phyloP scores from a whole-genome alignment of 2,329 filamentous ascomycete genomes.

The Aspergillus intermedius region DNA sequence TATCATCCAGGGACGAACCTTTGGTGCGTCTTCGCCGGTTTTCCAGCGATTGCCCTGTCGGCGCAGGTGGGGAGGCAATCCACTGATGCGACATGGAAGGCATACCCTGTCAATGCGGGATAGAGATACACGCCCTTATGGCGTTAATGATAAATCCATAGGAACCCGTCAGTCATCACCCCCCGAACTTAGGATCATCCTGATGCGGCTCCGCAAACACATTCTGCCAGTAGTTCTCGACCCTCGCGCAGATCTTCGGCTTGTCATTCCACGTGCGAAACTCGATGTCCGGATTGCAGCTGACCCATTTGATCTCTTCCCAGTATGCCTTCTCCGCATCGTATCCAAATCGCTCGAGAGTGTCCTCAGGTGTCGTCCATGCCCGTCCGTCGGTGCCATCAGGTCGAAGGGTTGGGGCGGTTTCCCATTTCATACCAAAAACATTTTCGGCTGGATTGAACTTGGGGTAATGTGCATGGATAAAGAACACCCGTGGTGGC shows the following conservation, averaged over 20 bases:
- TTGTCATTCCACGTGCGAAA: conserved; percentile 32
- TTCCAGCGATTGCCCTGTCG: no score
- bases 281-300: conserved; percentile 29
- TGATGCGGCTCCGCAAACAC: conserved; percentile 29
- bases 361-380: conserved; percentile 30
- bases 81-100: no score
- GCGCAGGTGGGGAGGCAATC: no score
- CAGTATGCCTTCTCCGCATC: conserved; percentile 35
- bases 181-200: conserved; percentile 26
- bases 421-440: conserved; percentile 34
- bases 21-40: no score
- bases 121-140: not conserved
- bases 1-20: no score
- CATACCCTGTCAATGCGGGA: not conserved
- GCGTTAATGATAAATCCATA: not conserved
- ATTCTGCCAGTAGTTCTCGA: conserved; percentile 29
- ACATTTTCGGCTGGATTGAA: conserved; percentile 35
- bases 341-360: conserved; percentile 31
- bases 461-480: conserved; percentile 39
- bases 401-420: conserved; percentile 28
- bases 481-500: conserved; percentile 31
- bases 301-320: conserved; percentile 36
- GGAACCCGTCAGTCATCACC: conserved; percentile 1
- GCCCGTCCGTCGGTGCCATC: conserved; percentile 32
- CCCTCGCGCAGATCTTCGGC: conserved; percentile 22